Conservation (phyloP, 352 stramenopile genomes). For the Albugo candida region DNA sequence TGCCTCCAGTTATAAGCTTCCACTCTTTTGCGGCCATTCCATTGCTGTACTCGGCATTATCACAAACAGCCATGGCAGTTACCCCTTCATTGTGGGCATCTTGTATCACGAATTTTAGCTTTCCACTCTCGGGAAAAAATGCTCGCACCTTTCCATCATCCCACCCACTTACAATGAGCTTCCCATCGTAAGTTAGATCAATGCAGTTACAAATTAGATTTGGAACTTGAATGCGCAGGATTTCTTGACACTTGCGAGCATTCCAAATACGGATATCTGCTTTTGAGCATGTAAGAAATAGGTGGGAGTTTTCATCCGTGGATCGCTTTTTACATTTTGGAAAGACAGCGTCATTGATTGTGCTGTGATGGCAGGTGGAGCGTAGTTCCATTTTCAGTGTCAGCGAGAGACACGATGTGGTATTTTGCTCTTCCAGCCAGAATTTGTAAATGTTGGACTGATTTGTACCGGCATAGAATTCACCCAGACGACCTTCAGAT, state of each 20-base stretch:
- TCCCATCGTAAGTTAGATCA: constrained; percentile 74
- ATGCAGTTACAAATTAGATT: constrained; percentile 94
- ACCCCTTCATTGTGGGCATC: constrained; percentile 90
- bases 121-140: constrained; percentile 91
- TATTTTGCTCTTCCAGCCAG: constrained; percentile 18
- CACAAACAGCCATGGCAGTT: constrained; percentile 81
- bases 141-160: constrained; percentile 92
- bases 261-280: constrained; percentile 95
- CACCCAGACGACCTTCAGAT: constrained; percentile 48
- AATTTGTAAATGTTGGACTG: constrained; percentile 89
- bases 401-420: constrained; percentile 7
- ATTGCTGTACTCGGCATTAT: constrained; percentile 25
- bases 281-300: constrained; percentile 90
- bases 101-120: constrained; percentile 94
- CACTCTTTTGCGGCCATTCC: constrained; percentile 22
- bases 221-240: constrained; percentile 92
- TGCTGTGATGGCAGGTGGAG: constrained; percentile 80
- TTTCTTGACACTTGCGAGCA: constrained; percentile 76
- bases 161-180: constrained; percentile 88
- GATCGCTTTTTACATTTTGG: constrained; percentile 27
- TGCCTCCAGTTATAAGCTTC: constrained; percentile 86
- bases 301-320: constrained; percentile 69
- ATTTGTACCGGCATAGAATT: constrained; percentile 86
- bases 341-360: constrained; percentile 91
- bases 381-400: constrained; percentile 34